These are phyloP conservation scores for Micractinium conductrix DNA, from an alignment of 139 green algal species.

Conservation along the genomic window DNA sequence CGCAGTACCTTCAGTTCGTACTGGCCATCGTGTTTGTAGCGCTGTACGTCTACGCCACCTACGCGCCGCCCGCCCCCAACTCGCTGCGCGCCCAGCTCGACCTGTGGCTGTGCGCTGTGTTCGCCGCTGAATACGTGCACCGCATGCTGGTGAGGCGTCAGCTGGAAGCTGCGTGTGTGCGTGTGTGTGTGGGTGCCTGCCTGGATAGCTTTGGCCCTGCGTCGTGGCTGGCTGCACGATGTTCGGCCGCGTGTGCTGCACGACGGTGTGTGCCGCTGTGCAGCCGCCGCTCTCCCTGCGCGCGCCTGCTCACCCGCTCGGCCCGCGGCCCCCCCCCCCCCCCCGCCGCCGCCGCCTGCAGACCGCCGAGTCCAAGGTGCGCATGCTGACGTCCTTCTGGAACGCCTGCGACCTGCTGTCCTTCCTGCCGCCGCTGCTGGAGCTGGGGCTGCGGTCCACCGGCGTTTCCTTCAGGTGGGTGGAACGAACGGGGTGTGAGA, in stretches of 20 bases:
- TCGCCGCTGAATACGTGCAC: slow-evolving; percentile 68
- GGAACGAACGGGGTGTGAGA: no score
- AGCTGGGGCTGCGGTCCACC: slow-evolving; percentile 43
- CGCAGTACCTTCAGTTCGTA: slow-evolving; percentile 44
- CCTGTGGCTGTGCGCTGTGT: slow-evolving; percentile 64
- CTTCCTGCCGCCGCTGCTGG: slow-evolving; percentile 74
- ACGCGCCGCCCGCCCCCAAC: slow-evolving; percentile 54
- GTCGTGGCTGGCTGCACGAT: not conserved
- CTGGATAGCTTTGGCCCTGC: no score
- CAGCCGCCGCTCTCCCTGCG: not conserved
- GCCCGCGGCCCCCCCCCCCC: not conserved
- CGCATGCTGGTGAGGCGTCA: slow-evolving; percentile 55
- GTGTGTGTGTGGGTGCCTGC: no score
- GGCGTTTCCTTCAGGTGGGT: slow-evolving; percentile 23
- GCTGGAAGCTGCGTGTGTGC: no score
- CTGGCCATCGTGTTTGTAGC: slow-evolving; percentile 74
- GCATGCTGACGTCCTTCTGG: slow-evolving; percentile 46
- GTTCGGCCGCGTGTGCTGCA: no score
- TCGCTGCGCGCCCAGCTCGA: slow-evolving; percentile 62
- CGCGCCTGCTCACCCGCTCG: not conserved
- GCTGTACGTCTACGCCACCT: slow-evolving; percentile 83
- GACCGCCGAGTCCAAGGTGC: slow-evolving; percentile 53
- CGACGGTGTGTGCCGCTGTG: not conserved
- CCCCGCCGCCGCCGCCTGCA: not conserved
- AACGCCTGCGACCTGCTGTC: slow-evolving; percentile 77